Base-by-base conservation (phyloP, 768 basidiomycete species). In the Leccinum obscurum region DNA sequence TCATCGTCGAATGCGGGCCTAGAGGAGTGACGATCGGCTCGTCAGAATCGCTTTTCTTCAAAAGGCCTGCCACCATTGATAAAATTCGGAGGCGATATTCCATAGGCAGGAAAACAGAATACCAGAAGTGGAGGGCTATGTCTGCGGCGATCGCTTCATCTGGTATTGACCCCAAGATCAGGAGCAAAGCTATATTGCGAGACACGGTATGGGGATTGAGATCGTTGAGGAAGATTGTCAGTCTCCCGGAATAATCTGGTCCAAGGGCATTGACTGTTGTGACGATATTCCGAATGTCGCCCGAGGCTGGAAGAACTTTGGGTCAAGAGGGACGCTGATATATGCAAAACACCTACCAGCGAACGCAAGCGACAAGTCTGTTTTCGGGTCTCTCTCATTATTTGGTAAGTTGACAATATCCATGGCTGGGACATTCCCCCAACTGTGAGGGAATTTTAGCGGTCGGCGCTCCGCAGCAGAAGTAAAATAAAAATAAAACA, bases 91-190 rank as follows among this genome's bases (percentile, higher is more conserved):
- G 7, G 13, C 64, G 64, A 60, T 80, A 76, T 48, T 71, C 68
- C 41, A 55, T 56, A 7, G 80, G 79, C 46, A 82, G 53, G 58
- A 77, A 78, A 7, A 72, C 72, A 2, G 82, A 83, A 56, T 81
- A 81, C 78, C 79, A 82, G 55, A 80, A 77, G 59, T 83, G 81
- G 22, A 82, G 71, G 6, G 80, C 81, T 4, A 75, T 64, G 41
- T 82, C 82, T 8, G 75, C 81, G 1, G 77, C 78, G 20, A 74
- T 22, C 6, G 11, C 54, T 57, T 67, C 58, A 55, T 80, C 73
- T 2, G 69, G 52, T 44, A 76, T 62, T 20, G 63, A 71, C 3
- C 76, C 75, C n/a, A 83, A 70, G 48, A 81, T 75, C 22, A 77
- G 63, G 22, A 83, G 75, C 13, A 83, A 58, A 1, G 77, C 17